Conservation (phyloP, 768 basidiomycete species). For the Daedaleopsis nitida region DNA sequence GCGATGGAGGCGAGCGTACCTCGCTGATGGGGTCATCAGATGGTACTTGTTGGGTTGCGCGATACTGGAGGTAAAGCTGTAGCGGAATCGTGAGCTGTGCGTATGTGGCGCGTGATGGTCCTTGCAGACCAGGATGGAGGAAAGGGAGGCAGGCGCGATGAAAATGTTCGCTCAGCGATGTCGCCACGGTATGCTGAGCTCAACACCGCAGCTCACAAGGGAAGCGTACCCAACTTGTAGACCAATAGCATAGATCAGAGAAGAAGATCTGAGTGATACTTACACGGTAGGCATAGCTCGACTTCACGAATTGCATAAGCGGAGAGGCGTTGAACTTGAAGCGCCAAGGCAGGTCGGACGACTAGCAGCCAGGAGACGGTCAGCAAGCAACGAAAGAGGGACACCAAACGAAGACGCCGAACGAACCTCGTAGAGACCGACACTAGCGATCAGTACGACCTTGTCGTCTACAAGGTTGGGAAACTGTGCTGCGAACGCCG, state of each 20-base stretch:
- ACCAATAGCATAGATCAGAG: not conserved
- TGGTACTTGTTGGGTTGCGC: slow-evolving; percentile 30
- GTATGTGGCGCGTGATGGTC: too few species aligned
- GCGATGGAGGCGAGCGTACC: slow-evolving; percentile 11
- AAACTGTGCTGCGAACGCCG: slow-evolving; percentile 70
- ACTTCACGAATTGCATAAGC: slow-evolving; percentile 64
- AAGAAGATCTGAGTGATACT: too few species aligned
- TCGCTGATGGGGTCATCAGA: slow-evolving; percentile 31
- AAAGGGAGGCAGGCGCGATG: too few species aligned
- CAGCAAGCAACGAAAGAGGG: not conserved
- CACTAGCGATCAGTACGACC: slow-evolving; percentile 68
- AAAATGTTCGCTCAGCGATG: too few species aligned
- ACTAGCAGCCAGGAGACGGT: slow-evolving; percentile 34
- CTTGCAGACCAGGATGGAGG: too few species aligned
- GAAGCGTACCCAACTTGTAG: too few species aligned
- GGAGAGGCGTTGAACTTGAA: slow-evolving; percentile 80
- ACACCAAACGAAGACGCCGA: slow-evolving; percentile 8
- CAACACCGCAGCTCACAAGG: too few species aligned
- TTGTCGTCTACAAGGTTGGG: slow-evolving; percentile 69
- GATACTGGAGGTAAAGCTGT: slow-evolving; percentile 36
- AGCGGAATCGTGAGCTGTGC: not conserved
- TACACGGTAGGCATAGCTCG: slow-evolving; percentile 64
- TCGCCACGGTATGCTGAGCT: too few species aligned
- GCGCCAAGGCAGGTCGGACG: slow-evolving; percentile 68
- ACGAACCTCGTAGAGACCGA: slow-evolving; percentile 65